Percentiles rank a stretch among this genome's conserved stretches.
Conservation (phyloP, 1,139 yeast genomes). For the Kodamaea arcana region DNA sequence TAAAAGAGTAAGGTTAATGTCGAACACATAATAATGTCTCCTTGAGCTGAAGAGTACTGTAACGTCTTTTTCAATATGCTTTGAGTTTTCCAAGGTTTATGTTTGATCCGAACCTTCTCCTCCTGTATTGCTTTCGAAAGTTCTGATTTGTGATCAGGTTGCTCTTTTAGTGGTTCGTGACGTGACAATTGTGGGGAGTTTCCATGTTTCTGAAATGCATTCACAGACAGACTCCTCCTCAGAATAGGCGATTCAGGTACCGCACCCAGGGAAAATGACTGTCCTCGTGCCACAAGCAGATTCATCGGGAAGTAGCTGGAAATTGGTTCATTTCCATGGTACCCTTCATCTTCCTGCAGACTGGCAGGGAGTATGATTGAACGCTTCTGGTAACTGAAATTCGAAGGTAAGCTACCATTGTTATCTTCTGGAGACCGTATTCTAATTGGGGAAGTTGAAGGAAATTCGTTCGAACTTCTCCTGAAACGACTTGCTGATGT, state of each 20-base stretch:
- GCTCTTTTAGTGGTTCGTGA: neutral
- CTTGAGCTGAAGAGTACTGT: constrained; percentile 55
- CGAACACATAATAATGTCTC: constrained; percentile 62
- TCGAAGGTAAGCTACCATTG: neutral
- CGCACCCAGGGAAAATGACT: neutral
- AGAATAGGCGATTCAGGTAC: neutral
- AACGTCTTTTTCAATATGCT: constrained; percentile 40
- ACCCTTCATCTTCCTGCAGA: constrained; percentile 30
- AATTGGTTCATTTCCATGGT: constrained; percentile 11
- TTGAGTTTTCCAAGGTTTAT: constrained; percentile 31
- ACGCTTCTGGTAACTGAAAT: constrained; percentile 5
- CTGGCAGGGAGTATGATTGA: neutral
- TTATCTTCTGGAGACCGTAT: constrained; percentile 8
- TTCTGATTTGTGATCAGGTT: constrained; percentile 15
- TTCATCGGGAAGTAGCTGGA: neutral
- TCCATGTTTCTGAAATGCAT: neutral
- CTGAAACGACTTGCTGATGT: constrained; percentile 5
- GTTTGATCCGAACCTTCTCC: constrained; percentile 6
- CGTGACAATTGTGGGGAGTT: neutral
- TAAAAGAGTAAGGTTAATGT: constrained; percentile 57
- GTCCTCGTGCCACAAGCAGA: neutral
- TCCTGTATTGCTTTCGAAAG: constrained; percentile 29
- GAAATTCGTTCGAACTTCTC: constrained; percentile 1
- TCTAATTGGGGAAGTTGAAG: constrained; percentile 8
- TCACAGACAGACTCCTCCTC: neutral